Evolutionary conservation across 371 early-diverging fungal species (phyloP).

Genomic region (Saksenaea oblongispora): DNA sequence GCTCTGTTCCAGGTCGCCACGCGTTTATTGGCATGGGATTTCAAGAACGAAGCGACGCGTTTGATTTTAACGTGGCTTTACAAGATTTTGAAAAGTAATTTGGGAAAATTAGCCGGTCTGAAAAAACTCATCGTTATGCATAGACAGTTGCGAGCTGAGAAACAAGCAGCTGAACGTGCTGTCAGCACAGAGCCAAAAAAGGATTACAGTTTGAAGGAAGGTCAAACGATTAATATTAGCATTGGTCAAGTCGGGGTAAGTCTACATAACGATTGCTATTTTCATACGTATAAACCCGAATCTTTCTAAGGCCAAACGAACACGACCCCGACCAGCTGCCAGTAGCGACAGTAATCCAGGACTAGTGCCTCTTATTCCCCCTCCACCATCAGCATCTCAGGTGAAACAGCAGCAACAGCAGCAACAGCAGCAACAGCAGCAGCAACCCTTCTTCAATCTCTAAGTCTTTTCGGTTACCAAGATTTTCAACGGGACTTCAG

Average conservation of each 20-base stretch:
- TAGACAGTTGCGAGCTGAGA: slow-evolving; percentile 66
- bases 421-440: slow-evolving; percentile 27
- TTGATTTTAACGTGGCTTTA: slow-evolving; percentile 92
- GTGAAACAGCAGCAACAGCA: slow-evolving; percentile 55
- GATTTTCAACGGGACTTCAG: neutral
- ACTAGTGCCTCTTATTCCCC: slow-evolving; percentile 47
- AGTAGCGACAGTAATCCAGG: slow-evolving; percentile 18
- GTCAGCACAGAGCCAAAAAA: slow-evolving; percentile 58
- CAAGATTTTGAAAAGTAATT: slow-evolving; percentile 79
- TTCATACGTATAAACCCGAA: neutral
- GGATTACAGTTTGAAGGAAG: slow-evolving; percentile 86
- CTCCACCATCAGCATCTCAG: slow-evolving; percentile 58
- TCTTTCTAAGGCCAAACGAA: slow-evolving; percentile 28
- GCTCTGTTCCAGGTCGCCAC: slow-evolving; percentile 57
- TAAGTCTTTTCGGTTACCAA: neutral
- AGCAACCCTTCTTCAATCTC: neutral
- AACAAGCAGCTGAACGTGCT: slow-evolving; percentile 48
- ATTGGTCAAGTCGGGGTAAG: slow-evolving; percentile 66
- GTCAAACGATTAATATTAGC: slow-evolving; percentile 81
- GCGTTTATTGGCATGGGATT: slow-evolving; percentile 93
- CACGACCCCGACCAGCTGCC: slow-evolving; percentile 26
- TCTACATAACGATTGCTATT: neutral
- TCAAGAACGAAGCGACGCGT: slow-evolving; percentile 83
- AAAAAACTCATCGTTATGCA: neutral
- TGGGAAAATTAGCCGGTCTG: neutral